Evolutionary conservation across 441 rosid genomes (phyloP), one percentile per base, ranked within the genome.

Genomic region (Flueggea neowawraea): DNA sequence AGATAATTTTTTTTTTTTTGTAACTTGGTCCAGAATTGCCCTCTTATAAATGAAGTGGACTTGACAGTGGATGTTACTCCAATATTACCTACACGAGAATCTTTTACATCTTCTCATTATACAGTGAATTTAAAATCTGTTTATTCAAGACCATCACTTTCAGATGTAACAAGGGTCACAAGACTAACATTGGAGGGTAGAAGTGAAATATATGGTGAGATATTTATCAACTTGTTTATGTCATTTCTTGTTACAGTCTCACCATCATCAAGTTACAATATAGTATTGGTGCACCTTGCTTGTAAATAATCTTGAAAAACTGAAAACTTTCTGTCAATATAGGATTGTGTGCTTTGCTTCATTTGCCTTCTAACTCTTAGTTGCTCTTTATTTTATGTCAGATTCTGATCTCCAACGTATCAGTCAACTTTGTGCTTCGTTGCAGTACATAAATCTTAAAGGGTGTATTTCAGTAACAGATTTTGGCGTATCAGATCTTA

Each of bases 101-200:
- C 88, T 5, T 77, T 78, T 61, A 39, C 72, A 64, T 83, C 82
- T 66, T 64, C 86, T 62, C 69, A 69, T 78, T 61, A 72, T 61
- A 69, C 60, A 60, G 47, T 54, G 59, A 70, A 56, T 52, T 50
- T 58, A 58, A 15, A 44, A 60, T 72, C 74, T 55, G 69, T 60
- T 72, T 48, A 69, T 73, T 68, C 72, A 16, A 48, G 65, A 62
- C 51, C 65, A 49, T 63, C 63, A 33, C 58, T 66, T 39, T 81
- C 91, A 47, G 87, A 69, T 62, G 67, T 91, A 22, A 22, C 28
- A 22, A 22, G 28, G 2, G 28, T 22, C 65, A 78, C 80, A 54
- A 81, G 75, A 64, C 83, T 89, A 64, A 76, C 83, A 32, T 79
- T 89, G 69, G 89, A 87, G 81, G 96, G 97, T 58, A 80, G 97